These are phyloP conservation scores for Choanephora cucurbitarum DNA, from an alignment of 371 early-diverging fungal genomes.

Conservation along the genomic window DNA sequence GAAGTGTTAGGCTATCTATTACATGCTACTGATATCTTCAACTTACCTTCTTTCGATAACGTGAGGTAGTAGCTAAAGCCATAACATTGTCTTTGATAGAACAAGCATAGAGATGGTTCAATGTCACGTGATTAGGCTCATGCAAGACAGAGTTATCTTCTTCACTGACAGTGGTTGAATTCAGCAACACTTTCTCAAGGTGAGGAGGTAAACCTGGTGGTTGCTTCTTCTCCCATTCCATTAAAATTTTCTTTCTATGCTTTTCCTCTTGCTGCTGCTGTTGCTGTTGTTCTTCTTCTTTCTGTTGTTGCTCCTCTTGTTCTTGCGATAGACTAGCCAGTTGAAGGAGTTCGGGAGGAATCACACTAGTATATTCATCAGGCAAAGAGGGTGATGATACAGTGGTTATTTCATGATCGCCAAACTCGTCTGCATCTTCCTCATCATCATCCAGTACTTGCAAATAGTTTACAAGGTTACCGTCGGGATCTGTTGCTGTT, in stretches of 20 bases:
- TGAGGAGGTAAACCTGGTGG: slow-evolving; percentile 93
- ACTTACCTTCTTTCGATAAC: slow-evolving; percentile 84
- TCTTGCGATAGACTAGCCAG: slow-evolving; percentile 17
- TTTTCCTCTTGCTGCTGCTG: slow-evolving; percentile 21
- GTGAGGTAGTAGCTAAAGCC: slow-evolving; percentile 86
- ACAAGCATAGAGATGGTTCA: slow-evolving; percentile 96
- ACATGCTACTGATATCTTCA: slow-evolving; percentile 16
- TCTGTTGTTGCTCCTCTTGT: slow-evolving; percentile 20
- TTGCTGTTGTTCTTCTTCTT: slow-evolving; percentile 7
- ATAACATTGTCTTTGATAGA: slow-evolving; percentile 95
- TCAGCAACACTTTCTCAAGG: slow-evolving; percentile 87
- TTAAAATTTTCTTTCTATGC: slow-evolving; percentile 3
- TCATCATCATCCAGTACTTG: slow-evolving; percentile 72
- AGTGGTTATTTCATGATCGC: too few relatives aligned
- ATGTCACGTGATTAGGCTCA: slow-evolving; percentile 90
- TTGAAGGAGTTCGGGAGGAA: slow-evolving; percentile 59
- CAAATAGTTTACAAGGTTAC: slow-evolving; percentile 94
- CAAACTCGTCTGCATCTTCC: slow-evolving; percentile 54
- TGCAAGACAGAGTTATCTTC: slow-evolving; percentile 83
- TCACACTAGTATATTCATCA: slow-evolving; percentile 63
- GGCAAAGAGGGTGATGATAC: slow-evolving; percentile 35
- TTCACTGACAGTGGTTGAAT: slow-evolving; percentile 65
- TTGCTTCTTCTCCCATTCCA: slow-evolving; percentile 49
- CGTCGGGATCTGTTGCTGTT: slow-evolving; percentile 91
- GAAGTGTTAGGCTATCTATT: background rate